Conservation (phyloP, 768 basidiomycete species). For the Macrocybe gigantea region DNA sequence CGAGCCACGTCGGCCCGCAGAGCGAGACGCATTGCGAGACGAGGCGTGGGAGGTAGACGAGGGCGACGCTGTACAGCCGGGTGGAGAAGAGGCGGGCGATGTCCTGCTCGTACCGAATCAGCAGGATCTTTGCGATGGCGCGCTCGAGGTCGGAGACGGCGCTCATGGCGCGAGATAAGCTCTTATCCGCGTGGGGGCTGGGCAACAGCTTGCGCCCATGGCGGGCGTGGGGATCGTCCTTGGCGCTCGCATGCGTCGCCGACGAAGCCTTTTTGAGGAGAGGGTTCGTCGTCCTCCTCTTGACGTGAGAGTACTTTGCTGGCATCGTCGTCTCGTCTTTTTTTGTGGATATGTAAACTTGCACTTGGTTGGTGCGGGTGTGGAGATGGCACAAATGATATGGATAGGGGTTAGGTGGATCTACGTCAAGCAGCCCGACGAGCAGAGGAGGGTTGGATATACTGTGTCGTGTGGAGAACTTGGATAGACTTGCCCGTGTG, state of each 20-base stretch:
- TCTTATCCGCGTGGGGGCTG: constrained; percentile 47
- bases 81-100: constrained; percentile 72
- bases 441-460: too few species aligned
- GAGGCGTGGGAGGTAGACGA: constrained; percentile 62
- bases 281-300: constrained; percentile 50
- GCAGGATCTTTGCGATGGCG: constrained; percentile 60
- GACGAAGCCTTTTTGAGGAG: constrained; percentile 35
- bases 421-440: too few species aligned
- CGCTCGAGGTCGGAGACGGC: constrained; percentile 65
- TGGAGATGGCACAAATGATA: too few species aligned
- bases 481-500: too few species aligned
- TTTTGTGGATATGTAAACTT: too few species aligned
- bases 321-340: constrained; percentile 37
- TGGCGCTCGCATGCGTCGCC: constrained; percentile 17
- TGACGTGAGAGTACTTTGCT: constrained; percentile 71
- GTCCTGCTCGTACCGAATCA: constrained; percentile 69
- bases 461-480: too few species aligned
- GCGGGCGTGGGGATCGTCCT: constrained; percentile 26
- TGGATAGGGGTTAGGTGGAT: too few species aligned
- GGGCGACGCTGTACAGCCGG: constrained; percentile 56
- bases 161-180: constrained; percentile 49
- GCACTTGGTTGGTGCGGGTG: too few species aligned
- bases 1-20: constrained; percentile 64
- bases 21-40: constrained; percentile 59
- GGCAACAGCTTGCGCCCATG: constrained; percentile 19